phyloP scores from a whole-genome alignment of 352 stramenopile genomes.

The Phytophthora pseudosyringae region DNA sequence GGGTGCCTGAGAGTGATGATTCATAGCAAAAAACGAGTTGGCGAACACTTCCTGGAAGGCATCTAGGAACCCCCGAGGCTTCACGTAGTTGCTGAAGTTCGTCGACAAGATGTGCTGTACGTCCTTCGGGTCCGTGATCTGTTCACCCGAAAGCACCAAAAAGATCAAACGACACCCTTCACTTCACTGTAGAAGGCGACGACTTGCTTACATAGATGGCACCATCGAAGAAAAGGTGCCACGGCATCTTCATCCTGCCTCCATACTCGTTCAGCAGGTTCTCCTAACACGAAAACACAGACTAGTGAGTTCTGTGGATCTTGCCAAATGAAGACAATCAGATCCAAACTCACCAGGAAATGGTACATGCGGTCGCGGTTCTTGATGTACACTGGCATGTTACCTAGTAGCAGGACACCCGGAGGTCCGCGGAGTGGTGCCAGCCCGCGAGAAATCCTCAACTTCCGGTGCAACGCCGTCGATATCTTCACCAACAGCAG shows the following conservation, averaged over 20 bases:
- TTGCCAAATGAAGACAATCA: background rate
- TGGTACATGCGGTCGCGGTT: conserved; percentile 65
- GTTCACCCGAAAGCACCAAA: background rate
- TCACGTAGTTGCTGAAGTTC: conserved; percentile 78
- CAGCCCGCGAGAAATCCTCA: conserved; percentile 57
- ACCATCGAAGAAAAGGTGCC: conserved; percentile 71
- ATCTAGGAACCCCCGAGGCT: conserved; percentile 71
- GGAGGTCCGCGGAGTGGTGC: conserved; percentile 47
- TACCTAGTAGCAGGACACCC: conserved; percentile 56
- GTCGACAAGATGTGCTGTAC: conserved; percentile 72
- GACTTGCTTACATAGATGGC: conserved; percentile 51
- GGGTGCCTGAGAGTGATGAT: conserved; percentile 59
- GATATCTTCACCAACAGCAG: conserved; percentile 19
- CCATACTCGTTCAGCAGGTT: conserved; percentile 48
- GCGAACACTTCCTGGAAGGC: conserved; percentile 71
- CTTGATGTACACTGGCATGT: conserved; percentile 57
- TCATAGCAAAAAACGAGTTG: conserved; percentile 79
- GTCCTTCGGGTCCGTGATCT: conserved; percentile 65
- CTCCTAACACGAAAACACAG: conserved; percentile 28
- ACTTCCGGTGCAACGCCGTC: conserved; percentile 47
- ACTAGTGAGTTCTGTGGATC: background rate
- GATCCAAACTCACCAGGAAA: conserved; percentile 41
- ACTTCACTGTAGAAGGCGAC: background rate
- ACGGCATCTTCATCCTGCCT: conserved; percentile 68
- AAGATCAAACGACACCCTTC: background rate